Evolutionary conservation across 176 grass and related monocot species (phyloP).

Genomic region (Calamus simplicifolius): DNA sequence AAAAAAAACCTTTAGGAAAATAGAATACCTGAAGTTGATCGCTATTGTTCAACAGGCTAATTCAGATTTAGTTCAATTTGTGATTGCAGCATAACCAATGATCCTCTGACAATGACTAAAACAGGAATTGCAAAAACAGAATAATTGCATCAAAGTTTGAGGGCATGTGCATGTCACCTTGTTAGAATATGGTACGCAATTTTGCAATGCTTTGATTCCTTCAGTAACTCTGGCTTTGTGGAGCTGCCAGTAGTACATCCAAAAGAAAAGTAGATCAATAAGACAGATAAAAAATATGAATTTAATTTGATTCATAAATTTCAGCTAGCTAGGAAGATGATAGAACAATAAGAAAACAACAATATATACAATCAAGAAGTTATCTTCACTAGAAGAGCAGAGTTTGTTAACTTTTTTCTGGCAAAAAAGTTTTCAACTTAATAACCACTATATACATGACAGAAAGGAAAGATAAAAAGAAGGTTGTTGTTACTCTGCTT

Average conservation of each 20-base stretch:
- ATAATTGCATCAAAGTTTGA: neutral
- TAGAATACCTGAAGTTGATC: no score
- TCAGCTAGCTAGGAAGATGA: no score
- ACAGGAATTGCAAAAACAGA: neutral
- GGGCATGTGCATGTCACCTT: slow-evolving; percentile 7
- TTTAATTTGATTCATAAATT: neutral
- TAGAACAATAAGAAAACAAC: no score
- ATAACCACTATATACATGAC: no score
- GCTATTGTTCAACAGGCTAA: no score
- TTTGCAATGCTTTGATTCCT: slow-evolving; percentile 23
- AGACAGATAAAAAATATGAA: neutral
- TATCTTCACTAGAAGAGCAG: no score
- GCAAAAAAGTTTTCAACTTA: no score
- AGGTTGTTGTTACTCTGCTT: neutral
- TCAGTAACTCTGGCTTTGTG: slow-evolving; percentile 15
- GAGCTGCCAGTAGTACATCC: slow-evolving; percentile 13
- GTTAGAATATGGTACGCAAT: neutral
- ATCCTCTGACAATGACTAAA: neutral
- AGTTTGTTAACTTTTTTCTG: no score
- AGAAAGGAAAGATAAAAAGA: neutral
- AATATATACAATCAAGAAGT: no score
- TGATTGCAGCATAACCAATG: no score
- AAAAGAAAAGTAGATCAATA: slow-evolving; percentile 4
- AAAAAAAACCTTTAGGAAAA: no score
- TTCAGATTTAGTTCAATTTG: no score